Evolutionary conservation across 2,329 filamentous ascomycete genomes (phyloP), one percentile per base, ranked within the genome.

Genomic region (Leptographium wingfieldii): DNA sequence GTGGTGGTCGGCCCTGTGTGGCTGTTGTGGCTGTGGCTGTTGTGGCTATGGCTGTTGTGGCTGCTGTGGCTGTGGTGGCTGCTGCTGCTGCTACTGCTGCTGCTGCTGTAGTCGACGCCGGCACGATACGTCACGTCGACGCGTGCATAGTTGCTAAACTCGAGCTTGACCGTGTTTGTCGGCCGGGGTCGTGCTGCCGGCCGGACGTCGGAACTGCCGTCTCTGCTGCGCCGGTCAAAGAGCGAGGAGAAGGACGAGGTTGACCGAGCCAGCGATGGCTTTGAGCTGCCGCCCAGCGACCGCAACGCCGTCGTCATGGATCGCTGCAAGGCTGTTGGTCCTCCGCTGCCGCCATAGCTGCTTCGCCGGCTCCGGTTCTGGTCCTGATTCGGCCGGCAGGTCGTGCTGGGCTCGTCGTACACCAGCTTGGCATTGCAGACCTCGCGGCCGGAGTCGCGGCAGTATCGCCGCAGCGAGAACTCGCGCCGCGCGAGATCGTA

Each of bases 141-240:
- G 67, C 94, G 90, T 2, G 92, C 92, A 70, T 99, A 99, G 75
- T 97, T 99, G 65, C 90, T 95, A 71, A 96, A 99, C 70, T 97
- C 92, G 40, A 99, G 81, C 73, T 91, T 89, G 70, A 92, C 88
- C 43, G 81, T 86, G 71, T 95, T 90, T 61, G 86, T 88, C 22
- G 88, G 61, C 53, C 77, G 67, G 49, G 73, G 71, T 59, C 70
- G 74, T 29, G 71, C 57, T 10, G 49, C 27, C 3, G 33, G 7
- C n/a, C 33, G 33, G 3, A 35, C 19, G 29, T n/a, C 31, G 9
- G 9, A 7, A 22, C 22, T 22, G 38, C 38, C n/a, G 16, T 55
- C 57, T 27, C 59, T 56, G 59, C 65, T 61, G 61, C 64, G 22
- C 3, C 43, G 40, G 40, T 49, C 40, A 35, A 55, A 59, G 40